These are phyloP conservation scores for Teunomyces atbi DNA, from an alignment of 805 yeast species.

Conservation along the genomic window DNA sequence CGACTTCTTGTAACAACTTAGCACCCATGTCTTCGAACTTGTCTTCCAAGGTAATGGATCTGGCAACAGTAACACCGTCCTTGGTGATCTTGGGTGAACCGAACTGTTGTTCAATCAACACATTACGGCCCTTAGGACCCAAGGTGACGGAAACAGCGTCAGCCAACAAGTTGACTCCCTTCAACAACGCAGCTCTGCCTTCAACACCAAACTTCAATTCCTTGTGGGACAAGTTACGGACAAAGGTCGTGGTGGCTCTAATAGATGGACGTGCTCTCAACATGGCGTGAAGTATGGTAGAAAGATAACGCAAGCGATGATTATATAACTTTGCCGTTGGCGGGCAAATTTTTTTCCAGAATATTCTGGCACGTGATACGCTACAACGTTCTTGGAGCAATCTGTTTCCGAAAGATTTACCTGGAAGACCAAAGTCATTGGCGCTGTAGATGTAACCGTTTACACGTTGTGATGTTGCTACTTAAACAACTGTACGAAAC, in stretches of 20 bases:
- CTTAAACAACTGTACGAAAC: no score
- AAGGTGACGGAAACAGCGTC: slow-evolving; percentile 95
- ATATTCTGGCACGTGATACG: slow-evolving; percentile 10
- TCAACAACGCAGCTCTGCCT: slow-evolving; percentile 90
- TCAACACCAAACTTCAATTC: slow-evolving; percentile 96
- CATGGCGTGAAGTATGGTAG: slow-evolving; percentile 25
- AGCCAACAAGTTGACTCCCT: slow-evolving; percentile 92
- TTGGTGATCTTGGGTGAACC: slow-evolving; percentile 98
- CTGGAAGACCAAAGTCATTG: no score
- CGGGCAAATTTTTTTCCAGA: slow-evolving; percentile 13
- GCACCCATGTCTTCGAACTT: slow-evolving; percentile 97
- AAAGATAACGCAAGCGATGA: neutral
- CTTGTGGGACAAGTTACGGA: slow-evolving; percentile 69
- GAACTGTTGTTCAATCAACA: slow-evolving; percentile 91
- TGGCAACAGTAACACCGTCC: slow-evolving; percentile 98
- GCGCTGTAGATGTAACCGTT: no score
- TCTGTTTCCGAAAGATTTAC: no score
- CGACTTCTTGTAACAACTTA: slow-evolving; percentile 91
- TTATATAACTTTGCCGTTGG: neutral
- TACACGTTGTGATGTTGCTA: no score
- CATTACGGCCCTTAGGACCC: slow-evolving; percentile 98
- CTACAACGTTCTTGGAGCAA: neutral
- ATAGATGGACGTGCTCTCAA: slow-evolving; percentile 49
- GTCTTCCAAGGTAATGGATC: slow-evolving; percentile 76
- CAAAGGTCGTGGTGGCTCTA: slow-evolving; percentile 35